Evolutionary conservation across 75 land plant genomes (phyloP), one percentile per base, ranked within the genome.

Genomic region (Ceratopteris richardii): DNA sequence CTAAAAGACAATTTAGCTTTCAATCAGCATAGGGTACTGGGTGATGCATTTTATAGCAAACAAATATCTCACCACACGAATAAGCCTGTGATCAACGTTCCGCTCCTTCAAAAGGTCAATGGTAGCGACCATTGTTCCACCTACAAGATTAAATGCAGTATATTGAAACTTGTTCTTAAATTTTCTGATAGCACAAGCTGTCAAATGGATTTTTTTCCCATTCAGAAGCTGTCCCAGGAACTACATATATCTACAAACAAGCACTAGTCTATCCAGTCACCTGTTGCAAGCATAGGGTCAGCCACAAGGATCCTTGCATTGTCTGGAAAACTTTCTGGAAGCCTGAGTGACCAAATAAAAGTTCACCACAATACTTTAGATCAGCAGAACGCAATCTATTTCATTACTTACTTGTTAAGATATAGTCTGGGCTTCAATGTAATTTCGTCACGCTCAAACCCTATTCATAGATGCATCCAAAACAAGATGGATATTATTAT

Each of bases 251-350:
- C n/a, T n/a, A n/a, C n/a, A n/a, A n/a, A n/a, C n/a, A n/a, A n/a
- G n/a, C n/a, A n/a, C n/a, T n/a, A n/a, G n/a, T n/a, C n/a, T n/a
- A 46, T 17, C 48, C 11, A 28, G 18, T 22, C 54, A 90, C 99
- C 99, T 62, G 99, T 95, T 71, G 99, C 99, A 30, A 95, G 86
- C 99, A 95, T 90, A 29, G 99, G 99, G 65, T 95, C 99, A 13
- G 86, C 84, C 18, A 95, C 79, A 63, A 95, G 75, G 3, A 95
- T 78, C 58, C 82, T 72, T 54, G 82, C 61, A 43, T 80, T 92
- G 48, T 90, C 82, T 22, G 87, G 88, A 69, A 95, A 73, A 20
- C 66, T 77, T 5, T 90, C 88, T 66, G 99, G 99, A 36, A 95
- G 80, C 65, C 99, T 95, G 77, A 48, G 57, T 42, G 31, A 22